Evolutionary conservation across 2,329 filamentous ascomycete genomes (phyloP), one percentile per base, ranked within the genome.

Genomic region (Colletotrichum sp.): DNA sequence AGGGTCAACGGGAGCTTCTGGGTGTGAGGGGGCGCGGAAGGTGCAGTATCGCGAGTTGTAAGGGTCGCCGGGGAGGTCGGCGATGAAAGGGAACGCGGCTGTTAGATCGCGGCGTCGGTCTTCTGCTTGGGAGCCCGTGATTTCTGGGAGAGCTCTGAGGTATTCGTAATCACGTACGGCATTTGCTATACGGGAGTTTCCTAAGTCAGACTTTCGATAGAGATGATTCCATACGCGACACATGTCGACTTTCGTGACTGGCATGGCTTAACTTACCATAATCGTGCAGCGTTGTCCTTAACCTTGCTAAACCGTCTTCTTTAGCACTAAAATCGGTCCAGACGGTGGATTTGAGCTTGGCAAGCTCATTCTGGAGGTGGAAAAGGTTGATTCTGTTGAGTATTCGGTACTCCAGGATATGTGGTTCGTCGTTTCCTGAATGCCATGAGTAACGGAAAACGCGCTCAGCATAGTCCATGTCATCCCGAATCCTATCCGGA

Each of bases 301-400:
- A 48, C n/a, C 6, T n/a, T 48, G 44, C n/a, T 13, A 48, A 22
- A n/a, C 22, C 44, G 2, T 7, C 19, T 13, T n/a, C 44, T 12
- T n/a, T 7, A 22, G n/a, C n/a, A 22, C 44, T 48, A 4, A 6
- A 48, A 22, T 48, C 44, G 0, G 11, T 8, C 44, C 44, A 59
- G 9, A 59, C 13, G 22, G 13, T 25, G 8, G 22, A 8, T 59
- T 59, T 59, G 22, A 59, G 27, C 55, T 59, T 59, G 25, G 63
- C 63, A 15, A 66, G 34, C 32, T 66, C 63, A n/a, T 66, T 66
- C 30, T 66, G 63, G 34, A 66, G 32, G 16, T 66, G 63, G 22
- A 66, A 39, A 19, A 66, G n/a, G 63, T 66, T 66, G 63, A 66
- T 39, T 16, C 63, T 39, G 34, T 28, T 39, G 25, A 66, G 63